These are phyloP conservation scores for Phlegmacium glaucopus DNA, from an alignment of 768 basidiomycete genomes.

Conservation along the genomic window DNA sequence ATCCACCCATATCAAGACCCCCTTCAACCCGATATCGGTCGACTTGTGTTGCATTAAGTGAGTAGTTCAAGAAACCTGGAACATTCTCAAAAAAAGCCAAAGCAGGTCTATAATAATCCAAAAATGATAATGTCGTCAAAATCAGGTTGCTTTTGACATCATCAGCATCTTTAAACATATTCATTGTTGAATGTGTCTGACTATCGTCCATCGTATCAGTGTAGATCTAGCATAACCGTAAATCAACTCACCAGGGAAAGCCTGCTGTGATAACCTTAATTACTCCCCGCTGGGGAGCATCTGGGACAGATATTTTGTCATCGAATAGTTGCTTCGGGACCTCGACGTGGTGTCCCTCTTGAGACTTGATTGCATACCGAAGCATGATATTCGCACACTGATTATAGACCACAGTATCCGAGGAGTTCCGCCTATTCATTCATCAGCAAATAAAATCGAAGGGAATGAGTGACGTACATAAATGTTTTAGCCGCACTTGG, in stretches of 20 bases:
- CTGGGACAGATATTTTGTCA: slow-evolving; percentile 34
- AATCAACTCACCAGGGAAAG: slow-evolving; percentile 64
- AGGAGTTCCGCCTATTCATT: slow-evolving; percentile 47
- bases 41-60: slow-evolving; percentile 37
- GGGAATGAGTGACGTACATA: slow-evolving; percentile 35
- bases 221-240: neutral
- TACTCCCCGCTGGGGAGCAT: slow-evolving; percentile 46
- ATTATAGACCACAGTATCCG: slow-evolving; percentile 55
- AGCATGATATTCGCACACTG: slow-evolving; percentile 69
- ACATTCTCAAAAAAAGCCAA: slow-evolving; percentile 53
- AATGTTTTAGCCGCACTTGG: slow-evolving; percentile 72
- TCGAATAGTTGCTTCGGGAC: slow-evolving; percentile 39
- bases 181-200: slow-evolving; percentile 70
- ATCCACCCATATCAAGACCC: slow-evolving; percentile 68
- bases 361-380: slow-evolving; percentile 50
- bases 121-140: slow-evolving; percentile 51
- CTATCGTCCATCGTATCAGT: slow-evolving; percentile 28
- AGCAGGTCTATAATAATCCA: slow-evolving; percentile 43
- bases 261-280: slow-evolving; percentile 66
- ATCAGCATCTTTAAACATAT: slow-evolving; percentile 66
- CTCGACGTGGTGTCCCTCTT: slow-evolving; percentile 38
- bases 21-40: slow-evolving; percentile 48
- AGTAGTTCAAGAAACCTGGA: slow-evolving; percentile 43
- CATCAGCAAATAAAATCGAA: neutral
- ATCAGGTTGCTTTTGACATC: slow-evolving; percentile 70